phyloP scores from a whole-genome alignment of 192 early-diverging fungal genomes.

The Mortierella alpina region DNA sequence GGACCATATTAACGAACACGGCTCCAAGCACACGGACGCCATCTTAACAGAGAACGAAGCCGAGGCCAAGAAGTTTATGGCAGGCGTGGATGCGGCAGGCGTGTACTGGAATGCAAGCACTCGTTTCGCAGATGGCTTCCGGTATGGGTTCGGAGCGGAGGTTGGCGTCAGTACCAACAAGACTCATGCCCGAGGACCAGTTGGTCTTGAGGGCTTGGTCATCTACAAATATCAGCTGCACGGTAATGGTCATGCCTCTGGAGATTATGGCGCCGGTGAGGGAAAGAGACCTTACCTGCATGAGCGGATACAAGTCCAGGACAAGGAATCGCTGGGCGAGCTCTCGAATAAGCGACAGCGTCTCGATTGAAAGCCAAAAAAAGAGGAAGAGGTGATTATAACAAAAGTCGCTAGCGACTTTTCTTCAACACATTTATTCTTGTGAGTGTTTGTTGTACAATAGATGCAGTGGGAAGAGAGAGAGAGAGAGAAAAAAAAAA shows the following conservation, averaged over 20 bases:
- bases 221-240: constrained; percentile 97
- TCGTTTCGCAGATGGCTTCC: constrained; percentile 97
- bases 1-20: constrained; percentile 92
- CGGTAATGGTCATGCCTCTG: constrained; percentile 88
- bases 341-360: constrained; percentile 17
- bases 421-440: neutral
- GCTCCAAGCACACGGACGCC: constrained; percentile 95
- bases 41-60: constrained; percentile 87
- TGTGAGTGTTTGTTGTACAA: neutral
- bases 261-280: constrained; percentile 79
- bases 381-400: neutral
- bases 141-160: constrained; percentile 98
- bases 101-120: constrained; percentile 98
- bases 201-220: constrained; percentile 96
- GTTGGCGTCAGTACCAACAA: constrained; percentile 99
- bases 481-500: constrained; percentile 3
- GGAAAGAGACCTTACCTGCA: constrained; percentile 81
- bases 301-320: constrained; percentile 62
- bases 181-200: constrained; percentile 98
- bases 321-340: constrained; percentile 19
- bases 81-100: constrained; percentile 94
- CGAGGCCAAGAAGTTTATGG: constrained; percentile 88
- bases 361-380: neutral
- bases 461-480: neutral
- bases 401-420: neutral